Conservation (phyloP, 192 early-diverging fungal species). For the Tieghemiomyces parasiticus region DNA sequence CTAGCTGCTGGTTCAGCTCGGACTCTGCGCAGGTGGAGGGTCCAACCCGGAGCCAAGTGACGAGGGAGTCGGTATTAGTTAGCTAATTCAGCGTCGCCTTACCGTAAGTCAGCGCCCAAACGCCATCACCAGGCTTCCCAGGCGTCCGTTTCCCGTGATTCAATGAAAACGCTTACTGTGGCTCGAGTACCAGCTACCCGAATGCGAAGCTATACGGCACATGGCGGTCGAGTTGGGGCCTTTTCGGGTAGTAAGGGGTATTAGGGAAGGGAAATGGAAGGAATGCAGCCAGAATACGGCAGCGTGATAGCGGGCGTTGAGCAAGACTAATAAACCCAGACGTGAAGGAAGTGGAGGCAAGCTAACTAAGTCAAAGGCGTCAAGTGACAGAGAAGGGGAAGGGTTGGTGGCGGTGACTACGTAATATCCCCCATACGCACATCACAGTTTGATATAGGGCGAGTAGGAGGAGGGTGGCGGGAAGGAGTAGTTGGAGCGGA, state of each 20-base stretch:
- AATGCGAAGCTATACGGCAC: conserved; percentile 32
- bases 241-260: not conserved
- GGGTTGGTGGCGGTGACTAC: too few species aligned
- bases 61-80: conserved; percentile 1
- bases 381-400: too few species aligned
- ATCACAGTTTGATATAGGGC: too few species aligned
- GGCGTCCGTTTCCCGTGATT: too few species aligned
- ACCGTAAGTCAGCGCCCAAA: conserved; percentile 21
- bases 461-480: too few species aligned
- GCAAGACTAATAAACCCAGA: too few species aligned
- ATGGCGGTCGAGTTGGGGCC: not conserved
- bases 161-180: conserved; percentile 25
- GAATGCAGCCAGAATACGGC: not conserved
- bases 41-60: not conserved
- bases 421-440: too few species aligned
- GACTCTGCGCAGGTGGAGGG: conserved; percentile 9
- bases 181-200: conserved; percentile 54
- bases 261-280: not conserved
- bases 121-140: conserved; percentile 14
- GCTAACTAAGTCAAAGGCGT: too few species aligned
- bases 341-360: too few species aligned
- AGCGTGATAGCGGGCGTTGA: not conserved
- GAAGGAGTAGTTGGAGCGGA: too few species aligned
- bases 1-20: conserved; percentile 32
- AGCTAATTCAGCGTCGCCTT: not conserved